phyloP scores from a whole-genome alignment of 805 yeast species.

The Groenewaldozyma tartarivorans region DNA sequence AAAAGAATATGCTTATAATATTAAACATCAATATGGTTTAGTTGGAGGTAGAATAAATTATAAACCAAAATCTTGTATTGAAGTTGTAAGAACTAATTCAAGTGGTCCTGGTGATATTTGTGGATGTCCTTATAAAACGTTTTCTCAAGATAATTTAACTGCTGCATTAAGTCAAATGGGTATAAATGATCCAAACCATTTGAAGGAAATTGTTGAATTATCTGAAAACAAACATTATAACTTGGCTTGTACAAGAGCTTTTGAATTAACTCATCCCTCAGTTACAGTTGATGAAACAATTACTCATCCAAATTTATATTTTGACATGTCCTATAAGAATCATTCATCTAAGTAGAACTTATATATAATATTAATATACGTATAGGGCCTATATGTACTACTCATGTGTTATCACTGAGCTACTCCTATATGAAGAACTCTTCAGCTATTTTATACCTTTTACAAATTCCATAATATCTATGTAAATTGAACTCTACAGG shows the following conservation, averaged over 20 bases:
- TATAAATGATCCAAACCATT: constrained; percentile 43
- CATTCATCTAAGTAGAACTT: no score
- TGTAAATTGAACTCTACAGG: no score
- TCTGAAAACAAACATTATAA: constrained; percentile 65
- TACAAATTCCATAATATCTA: no score
- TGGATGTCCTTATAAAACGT: constrained; percentile 89
- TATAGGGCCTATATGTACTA: no score
- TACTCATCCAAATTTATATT: constrained; percentile 82
- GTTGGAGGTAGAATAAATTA: constrained; percentile 86
- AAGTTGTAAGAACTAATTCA: constrained; percentile 50
- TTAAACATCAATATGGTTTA: constrained; percentile 82
- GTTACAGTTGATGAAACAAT: constrained; percentile 41
- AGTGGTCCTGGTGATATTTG: constrained; percentile 64
- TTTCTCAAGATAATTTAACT: constrained; percentile 54
- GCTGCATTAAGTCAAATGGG: constrained; percentile 54
- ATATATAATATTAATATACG: no score
- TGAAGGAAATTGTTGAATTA: constrained; percentile 56
- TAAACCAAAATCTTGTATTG: constrained; percentile 76
- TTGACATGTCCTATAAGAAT: no score
- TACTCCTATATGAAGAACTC: no score
- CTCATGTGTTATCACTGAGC: no score
- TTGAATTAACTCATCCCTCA: constrained; percentile 52
- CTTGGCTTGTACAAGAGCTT: constrained; percentile 81
- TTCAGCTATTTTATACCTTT: no score
- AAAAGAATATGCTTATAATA: constrained; percentile 81